phyloP scores from a whole-genome alignment of 2,329 filamentous ascomycete genomes.

The Hypocrella siamensis region DNA sequence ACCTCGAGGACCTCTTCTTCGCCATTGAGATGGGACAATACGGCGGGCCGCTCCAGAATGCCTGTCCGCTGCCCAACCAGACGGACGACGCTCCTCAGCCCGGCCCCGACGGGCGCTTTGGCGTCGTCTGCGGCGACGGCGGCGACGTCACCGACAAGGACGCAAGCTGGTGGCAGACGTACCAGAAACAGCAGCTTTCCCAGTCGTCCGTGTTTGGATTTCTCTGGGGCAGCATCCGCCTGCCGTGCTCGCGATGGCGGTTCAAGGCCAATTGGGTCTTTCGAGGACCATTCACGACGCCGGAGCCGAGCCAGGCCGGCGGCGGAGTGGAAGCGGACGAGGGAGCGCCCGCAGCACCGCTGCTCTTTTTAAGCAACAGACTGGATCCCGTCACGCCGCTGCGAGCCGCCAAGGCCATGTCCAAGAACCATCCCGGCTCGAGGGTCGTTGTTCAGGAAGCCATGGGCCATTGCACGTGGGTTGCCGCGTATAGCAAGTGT shows the following conservation, averaged over 20 bases:
- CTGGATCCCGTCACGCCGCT: slow-evolving; percentile 31
- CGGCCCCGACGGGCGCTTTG: slow-evolving; percentile 10
- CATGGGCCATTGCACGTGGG: slow-evolving; percentile 7
- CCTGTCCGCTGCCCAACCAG: slow-evolving; percentile 5
- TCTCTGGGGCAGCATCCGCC: slow-evolving; percentile 18
- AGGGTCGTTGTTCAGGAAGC: slow-evolving; percentile 9
- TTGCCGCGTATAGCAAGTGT: slow-evolving; percentile 6
- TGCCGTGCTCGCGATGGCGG: slow-evolving; percentile 22
- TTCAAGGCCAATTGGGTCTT: slow-evolving; percentile 24
- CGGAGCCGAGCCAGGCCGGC: slow-evolving; percentile 7
- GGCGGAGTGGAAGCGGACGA: slow-evolving; percentile 1
- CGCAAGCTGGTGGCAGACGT: slow-evolving; percentile 12
- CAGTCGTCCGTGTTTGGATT: slow-evolving; percentile 16
- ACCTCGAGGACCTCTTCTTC: slow-evolving; percentile 1
- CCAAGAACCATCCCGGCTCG: slow-evolving; percentile 8
- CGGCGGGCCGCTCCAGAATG: slow-evolving; percentile 9
- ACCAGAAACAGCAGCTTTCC: slow-evolving; percentile 11
- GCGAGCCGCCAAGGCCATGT: slow-evolving; percentile 5
- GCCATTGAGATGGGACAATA: background rate
- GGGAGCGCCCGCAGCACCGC: slow-evolving; percentile 21
- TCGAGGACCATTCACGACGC: slow-evolving; percentile 13
- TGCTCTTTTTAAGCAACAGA: slow-evolving; percentile 26
- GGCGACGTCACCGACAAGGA: slow-evolving; percentile 8
- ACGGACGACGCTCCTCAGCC: background rate
- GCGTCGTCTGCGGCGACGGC: slow-evolving; percentile 21